Base-by-base conservation (phyloP, 352 stramenopile species). In the Globisporangium apiculatum region DNA sequence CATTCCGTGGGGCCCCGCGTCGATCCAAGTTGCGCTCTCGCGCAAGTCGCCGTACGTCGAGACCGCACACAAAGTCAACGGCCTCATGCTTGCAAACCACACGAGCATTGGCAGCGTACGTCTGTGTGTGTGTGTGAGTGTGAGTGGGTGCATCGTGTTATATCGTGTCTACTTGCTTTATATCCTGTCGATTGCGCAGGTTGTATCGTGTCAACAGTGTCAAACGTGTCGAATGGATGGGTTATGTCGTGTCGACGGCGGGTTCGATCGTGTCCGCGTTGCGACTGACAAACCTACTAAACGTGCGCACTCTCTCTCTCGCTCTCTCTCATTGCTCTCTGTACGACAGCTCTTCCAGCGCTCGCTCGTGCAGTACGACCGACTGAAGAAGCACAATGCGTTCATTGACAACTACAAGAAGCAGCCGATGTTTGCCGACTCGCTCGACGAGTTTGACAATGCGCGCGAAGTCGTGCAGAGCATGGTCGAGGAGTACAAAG, bases 361-460 rank as follows among this genome's bases (percentile, higher is more conserved):
- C 50, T 80, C 97, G 47, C 73, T 99, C 17, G 77, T 91, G 58
- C 97, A 99, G 67, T 99, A 99, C 73, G 97, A 99, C 73, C 86
- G 88, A 18, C 94, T 99, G 42, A 93, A 96, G 57, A 98, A 97
- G 64, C 75, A 98, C 57, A 98, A 99, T 68, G 97, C 97, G 37
- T 99, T 99, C 83, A 91, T 99, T 51, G 96, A 99, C 61, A 98
- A 99, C 66, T 99, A 99, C 86, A 81, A 94, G 53, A 95, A 97
- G 68, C 91, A 99, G 64, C 95, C 97, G 45, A 98, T 99, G 85
- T 99, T 99, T 42, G 80, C 83, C 7, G 83, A 95, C 45, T 84
- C 73, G 49, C 71, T 95, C 53, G 83, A 94, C 41, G 86, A 95
- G 64, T 95, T 95, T 51, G 86, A 95, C 58, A 86, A 71, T 43